Base-by-base conservation (phyloP, 805 yeast genomes). In the Saccharomycopsis amapae region DNA sequence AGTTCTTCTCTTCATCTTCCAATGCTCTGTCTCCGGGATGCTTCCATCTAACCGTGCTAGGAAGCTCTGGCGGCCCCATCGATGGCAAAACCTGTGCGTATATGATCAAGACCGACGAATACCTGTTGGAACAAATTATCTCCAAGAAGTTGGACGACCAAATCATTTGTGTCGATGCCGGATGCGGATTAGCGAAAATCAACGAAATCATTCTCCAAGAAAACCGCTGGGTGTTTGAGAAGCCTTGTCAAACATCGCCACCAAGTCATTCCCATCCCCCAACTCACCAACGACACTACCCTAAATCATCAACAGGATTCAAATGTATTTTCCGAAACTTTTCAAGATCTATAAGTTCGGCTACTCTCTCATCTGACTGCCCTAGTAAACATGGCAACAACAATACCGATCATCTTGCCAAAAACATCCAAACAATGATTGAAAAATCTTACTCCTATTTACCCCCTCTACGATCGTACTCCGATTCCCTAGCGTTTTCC, bases 21-120 rank as follows among this genome's bases (percentile, higher is more conserved):
- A 26, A 26, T 7, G 30, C 30, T 9, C 12, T 26, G n/a, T n/a
- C n/a, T n/a, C n/a, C n/a, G n/a, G n/a, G n/a, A n/a, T n/a, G n/a
- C n/a, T 81, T 81, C 57, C 85, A 81, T 50, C 54, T 84, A 17
- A 76, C 83, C 1, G 73, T 81, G 22, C 63, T 84, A 51, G 96
- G 96, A 5, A 75, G 85, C 20, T 75, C 85, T 2, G 96, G 96
- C 5, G 96, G 96, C 2, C 96, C 96, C 0, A 58, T 79, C 10
- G 93, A 85, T 26, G 74, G 79, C 5, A 65, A 71, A 15, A 85
- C 83, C 3, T 85, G 90, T 52, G 70, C 85, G 2, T 73, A 79
- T 49, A 63, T 88, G 44, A 53, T 88, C 17, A 83, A 85, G 56
- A 79, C 87, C 0, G 56, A 70, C 2, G 34, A 56, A 4, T 46